These are phyloP conservation scores for Daldinia eschscholtzii DNA, from an alignment of 2,329 filamentous ascomycete species.

Conservation along the genomic window DNA sequence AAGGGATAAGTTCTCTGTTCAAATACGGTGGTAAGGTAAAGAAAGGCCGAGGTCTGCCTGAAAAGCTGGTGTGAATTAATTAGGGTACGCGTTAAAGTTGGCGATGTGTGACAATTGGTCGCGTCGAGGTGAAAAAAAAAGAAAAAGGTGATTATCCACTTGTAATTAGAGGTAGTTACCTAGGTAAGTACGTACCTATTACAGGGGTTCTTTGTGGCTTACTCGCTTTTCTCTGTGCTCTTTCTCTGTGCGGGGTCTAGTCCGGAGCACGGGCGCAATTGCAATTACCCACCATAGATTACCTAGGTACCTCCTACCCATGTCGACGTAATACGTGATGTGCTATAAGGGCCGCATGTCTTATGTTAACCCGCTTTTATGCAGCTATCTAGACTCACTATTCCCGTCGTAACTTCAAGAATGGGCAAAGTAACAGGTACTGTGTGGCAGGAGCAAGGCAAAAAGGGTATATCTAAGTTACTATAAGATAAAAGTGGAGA, in stretches of 20 bases:
- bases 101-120: slow-evolving; percentile 23
- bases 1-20: background rate
- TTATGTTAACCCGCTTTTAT: background rate
- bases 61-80: slow-evolving; percentile 6
- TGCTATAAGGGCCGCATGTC: background rate
- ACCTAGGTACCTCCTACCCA: background rate
- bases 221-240: background rate
- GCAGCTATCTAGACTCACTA: too few species aligned
- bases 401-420: too few species aligned
- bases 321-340: background rate
- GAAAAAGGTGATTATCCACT: slow-evolving; percentile 5
- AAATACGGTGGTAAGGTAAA: background rate
- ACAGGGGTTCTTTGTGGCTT: slow-evolving; percentile 9
- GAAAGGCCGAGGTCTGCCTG: background rate
- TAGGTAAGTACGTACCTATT: background rate
- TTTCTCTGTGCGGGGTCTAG: background rate
- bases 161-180: background rate
- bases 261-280: background rate
- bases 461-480: too few species aligned
- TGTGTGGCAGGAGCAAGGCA: too few species aligned
- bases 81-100: slow-evolving; percentile 16
- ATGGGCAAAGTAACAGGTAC: too few species aligned
- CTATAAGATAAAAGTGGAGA: too few species aligned
- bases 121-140: slow-evolving; percentile 18
- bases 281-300: background rate